Base-by-base conservation (phyloP, 2,329 filamentous ascomycete genomes). In the Chaetomium olivaceum region DNA sequence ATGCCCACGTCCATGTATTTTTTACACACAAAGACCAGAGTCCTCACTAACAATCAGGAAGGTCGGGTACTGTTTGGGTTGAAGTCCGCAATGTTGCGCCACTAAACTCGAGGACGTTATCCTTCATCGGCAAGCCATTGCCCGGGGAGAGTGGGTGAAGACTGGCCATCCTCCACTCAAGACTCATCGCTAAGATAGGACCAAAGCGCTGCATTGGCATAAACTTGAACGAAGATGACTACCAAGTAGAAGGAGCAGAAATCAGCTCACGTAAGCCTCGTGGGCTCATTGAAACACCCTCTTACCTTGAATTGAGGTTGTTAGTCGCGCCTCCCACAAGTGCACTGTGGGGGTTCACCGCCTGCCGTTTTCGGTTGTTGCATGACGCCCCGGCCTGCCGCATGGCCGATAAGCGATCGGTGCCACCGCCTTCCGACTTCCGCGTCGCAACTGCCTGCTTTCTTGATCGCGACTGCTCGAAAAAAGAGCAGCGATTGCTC, bases 361-460 rank as follows among this genome's bases (percentile, higher is more conserved):
- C 68, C 67, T 70, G 61, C 68, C 68, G 27, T 46, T 67, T 67
- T 54, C 6, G 54, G 39, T 16, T 43, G 16, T 43, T 43, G 39
- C 39, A 43, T 43, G 39, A 50, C 29, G 19, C 21, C 25, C n/a
- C n/a, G n/a, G 48, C 21, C 8, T 12, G 29, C 52, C 50, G 50
- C 25, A 59, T n/a, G 43, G n/a, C 19, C 62, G 64, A 59, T 62
- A 59, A 62, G 62, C 64, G 64, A 66, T 62, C 60, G 51, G 61
- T 31, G 29, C 50, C 58, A 61, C 62, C 65, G 59, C 65, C 50
- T 55, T 62, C 50, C 58, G 23, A 23, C 58, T 23, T 60, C 56
- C 56, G 56, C 25, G 55, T 27, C 55, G 33, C 27, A 50, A 48
- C 25, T 31, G n/a, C 58, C 16, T 33, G 27, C 9, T 23, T 25